Percentiles rank a stretch among this genome's conserved stretches.
phyloP scores from a whole-genome alignment of 805 yeast genomes.

The Debaryomyces tyrocola region DNA sequence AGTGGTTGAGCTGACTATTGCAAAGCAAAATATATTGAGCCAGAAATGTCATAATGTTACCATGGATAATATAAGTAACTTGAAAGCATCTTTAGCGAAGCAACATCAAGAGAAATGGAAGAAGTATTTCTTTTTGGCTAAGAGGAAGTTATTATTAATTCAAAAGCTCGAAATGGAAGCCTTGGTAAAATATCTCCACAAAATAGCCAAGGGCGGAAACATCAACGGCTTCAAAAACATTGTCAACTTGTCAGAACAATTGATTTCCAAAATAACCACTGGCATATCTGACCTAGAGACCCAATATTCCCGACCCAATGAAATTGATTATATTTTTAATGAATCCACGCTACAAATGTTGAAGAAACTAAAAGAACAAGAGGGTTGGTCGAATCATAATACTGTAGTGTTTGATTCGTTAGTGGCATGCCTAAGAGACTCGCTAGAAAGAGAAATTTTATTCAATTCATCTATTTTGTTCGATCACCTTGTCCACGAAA shows the following conservation, averaged over 20 bases:
- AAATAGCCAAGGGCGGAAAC: slow-evolving; percentile 11
- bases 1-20: slow-evolving; percentile 38
- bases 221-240: slow-evolving; percentile 16
- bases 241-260: slow-evolving; percentile 28
- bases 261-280: slow-evolving; percentile 32
- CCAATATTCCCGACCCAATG: slow-evolving; percentile 48
- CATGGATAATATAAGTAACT: slow-evolving; percentile 41
- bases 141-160: slow-evolving; percentile 44
- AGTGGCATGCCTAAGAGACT: slow-evolving; percentile 44
- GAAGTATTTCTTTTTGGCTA: slow-evolving; percentile 45
- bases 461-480: slow-evolving; percentile 55
- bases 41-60: slow-evolving; percentile 41
- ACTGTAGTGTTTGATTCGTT: slow-evolving; percentile 40
- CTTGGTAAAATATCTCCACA: slow-evolving; percentile 17
- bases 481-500: slow-evolving; percentile 44
- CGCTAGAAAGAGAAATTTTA: slow-evolving; percentile 53
- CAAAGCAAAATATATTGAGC: slow-evolving; percentile 31
- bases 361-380: slow-evolving; percentile 50
- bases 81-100: slow-evolving; percentile 41
- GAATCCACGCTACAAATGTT: slow-evolving; percentile 48
- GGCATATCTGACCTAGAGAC: slow-evolving; percentile 55
- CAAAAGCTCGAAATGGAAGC: slow-evolving; percentile 40
- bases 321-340: slow-evolving; percentile 51
- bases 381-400: slow-evolving; percentile 54
- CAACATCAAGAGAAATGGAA: slow-evolving; percentile 46